Evolutionary conservation across 2,329 filamentous ascomycete species (phyloP).

Genomic region (Claviceps citrina): DNA sequence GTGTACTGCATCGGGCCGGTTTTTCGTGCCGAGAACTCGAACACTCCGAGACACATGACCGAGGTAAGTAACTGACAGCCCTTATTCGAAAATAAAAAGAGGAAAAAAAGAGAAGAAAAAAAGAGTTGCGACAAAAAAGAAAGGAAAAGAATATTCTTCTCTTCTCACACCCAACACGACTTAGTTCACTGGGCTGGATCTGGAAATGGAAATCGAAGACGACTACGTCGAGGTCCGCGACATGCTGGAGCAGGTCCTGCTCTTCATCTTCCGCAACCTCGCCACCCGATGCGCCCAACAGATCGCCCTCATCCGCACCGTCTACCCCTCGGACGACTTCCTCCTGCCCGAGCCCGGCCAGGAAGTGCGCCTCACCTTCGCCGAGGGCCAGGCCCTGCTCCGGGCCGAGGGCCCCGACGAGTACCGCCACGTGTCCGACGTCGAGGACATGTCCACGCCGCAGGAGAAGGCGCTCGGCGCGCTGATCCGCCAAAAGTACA

Average conservation of each 20-base stretch:
- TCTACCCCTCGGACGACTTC: conserved; percentile 66
- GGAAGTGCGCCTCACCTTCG: conserved; percentile 62
- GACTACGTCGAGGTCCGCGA: conserved; percentile 60
- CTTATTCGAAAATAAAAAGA: no score
- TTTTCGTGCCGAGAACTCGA: conserved; percentile 74
- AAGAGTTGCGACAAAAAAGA: no score
- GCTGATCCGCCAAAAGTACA: conserved; percentile 74
- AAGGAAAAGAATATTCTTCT: background rate
- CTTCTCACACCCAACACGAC: no score
- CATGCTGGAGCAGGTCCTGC: conserved; percentile 57
- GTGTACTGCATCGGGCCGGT: conserved; percentile 70
- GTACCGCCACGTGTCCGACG: conserved; percentile 51
- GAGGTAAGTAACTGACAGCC: conserved; percentile 33
- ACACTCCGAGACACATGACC: conserved; percentile 73
- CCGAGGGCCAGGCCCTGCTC: conserved; percentile 62
- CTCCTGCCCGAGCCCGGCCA: conserved; percentile 60
- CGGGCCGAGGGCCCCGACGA: conserved; percentile 57
- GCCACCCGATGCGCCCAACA: conserved; percentile 45
- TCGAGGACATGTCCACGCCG: conserved; percentile 66
- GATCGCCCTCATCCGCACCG: conserved; percentile 54
- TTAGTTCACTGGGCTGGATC: conserved; percentile 65
- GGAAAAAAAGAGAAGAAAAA: background rate
- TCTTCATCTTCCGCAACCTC: conserved; percentile 59
- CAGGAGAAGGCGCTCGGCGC: conserved; percentile 82
- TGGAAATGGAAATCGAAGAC: conserved; percentile 78